Evolutionary conservation across 345 rosid genomes (phyloP), one percentile per base, ranked within the genome.

Genomic region (Moricandia moricandioides): DNA sequence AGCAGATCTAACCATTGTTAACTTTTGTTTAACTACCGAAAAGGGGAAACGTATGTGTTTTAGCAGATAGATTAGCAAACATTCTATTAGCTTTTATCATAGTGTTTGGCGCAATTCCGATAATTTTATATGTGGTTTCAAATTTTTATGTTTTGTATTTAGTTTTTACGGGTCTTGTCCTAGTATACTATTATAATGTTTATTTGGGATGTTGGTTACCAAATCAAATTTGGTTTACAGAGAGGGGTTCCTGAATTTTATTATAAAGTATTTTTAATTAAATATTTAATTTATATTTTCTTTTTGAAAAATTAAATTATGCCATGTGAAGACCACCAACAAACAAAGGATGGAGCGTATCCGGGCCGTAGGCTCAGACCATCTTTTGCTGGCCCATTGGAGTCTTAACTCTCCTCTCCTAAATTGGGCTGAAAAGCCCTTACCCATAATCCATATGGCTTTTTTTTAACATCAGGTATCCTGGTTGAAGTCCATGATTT

Each of bases 1-100:
- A 75, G 31, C 55, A 67, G 29, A 75, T 47, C 62, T 47, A 75
- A 67, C 62, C 68, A 34, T n/a, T 2, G 29, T 67, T 59, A 64
- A 67, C 5, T 13, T 58, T 45, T 40, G 58, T 66, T 45, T 43
- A 67, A 16, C 24, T 56, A 16, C 16, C 9, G 6, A 10, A 63
- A 73, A 14, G 60, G 31, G 39, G 49, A 66, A 40, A 5, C 14
- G 17, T 37, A 62, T 40, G 64, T 65, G 67, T 66, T 57, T 67
- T 59, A 67, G 62, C 40, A 47, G 55, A 60, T 29, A n/a, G 68
- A 67, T 68, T 21, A 67, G 73, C 62, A 75, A 75, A 49, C 73
- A 61, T 29, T 27, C 17, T 27, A 54, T 47, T 26, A 69, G 47
- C 58, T 73, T 62, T 37, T 62, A 76, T 69, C 74, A 62, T 69